These are phyloP conservation scores for Mucor indicus DNA, from an alignment of 371 early-diverging fungal species.

Conservation along the genomic window DNA sequence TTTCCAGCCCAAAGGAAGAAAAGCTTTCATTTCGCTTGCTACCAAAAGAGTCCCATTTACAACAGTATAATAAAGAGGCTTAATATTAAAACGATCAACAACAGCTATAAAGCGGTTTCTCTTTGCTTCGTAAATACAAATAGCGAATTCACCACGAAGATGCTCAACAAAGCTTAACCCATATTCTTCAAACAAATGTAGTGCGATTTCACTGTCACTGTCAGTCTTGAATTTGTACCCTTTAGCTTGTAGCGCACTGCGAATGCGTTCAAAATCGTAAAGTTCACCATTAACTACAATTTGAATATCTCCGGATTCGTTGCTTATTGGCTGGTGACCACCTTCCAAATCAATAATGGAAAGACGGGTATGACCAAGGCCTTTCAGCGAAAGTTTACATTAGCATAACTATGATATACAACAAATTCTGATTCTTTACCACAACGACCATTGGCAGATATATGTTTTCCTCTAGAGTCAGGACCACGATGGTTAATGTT, in stretches of 20 bases:
- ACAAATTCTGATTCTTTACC: slow-evolving; percentile 4
- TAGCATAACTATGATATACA: too few relatives aligned
- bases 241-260: slow-evolving; percentile 5
- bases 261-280: slow-evolving; percentile 21
- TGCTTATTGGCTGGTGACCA: slow-evolving; percentile 20
- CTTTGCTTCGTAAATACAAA: slow-evolving; percentile 12
- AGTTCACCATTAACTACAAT: slow-evolving; percentile 26
- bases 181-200: slow-evolving; percentile 20
- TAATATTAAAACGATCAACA: slow-evolving; percentile 23
- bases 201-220: slow-evolving; percentile 24
- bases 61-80: slow-evolving; percentile 22
- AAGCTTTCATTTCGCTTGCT: slow-evolving; percentile 25
- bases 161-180: slow-evolving; percentile 14
- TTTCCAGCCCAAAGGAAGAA: slow-evolving; percentile 20
- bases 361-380: slow-evolving; percentile 17
- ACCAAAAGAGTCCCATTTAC: slow-evolving; percentile 13
- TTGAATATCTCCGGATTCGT: slow-evolving; percentile 2
- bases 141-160: slow-evolving; percentile 26
- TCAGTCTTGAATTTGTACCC: slow-evolving; percentile 20
- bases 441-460: slow-evolving; percentile 21
- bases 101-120: slow-evolving; percentile 12
- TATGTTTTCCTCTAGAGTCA: slow-evolving; percentile 17
- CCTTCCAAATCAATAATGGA: slow-evolving; percentile 24
- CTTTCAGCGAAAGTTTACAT: neutral
- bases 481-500: slow-evolving; percentile 21